These are phyloP conservation scores for Elsinoe necatrix DNA, from an alignment of 2,329 filamentous ascomycete species.

Conservation along the genomic window DNA sequence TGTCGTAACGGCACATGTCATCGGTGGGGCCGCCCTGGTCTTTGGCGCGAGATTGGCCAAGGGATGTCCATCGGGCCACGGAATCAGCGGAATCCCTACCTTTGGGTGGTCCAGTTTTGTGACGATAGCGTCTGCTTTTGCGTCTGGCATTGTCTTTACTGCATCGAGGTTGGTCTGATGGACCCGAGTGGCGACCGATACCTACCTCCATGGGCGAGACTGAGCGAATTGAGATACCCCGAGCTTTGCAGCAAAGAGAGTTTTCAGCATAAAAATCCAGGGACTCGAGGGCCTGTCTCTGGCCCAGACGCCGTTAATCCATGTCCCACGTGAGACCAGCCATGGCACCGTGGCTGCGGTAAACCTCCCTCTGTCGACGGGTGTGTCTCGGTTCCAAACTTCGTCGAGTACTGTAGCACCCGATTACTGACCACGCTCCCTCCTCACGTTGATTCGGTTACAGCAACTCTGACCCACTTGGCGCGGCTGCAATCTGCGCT, in stretches of 20 bases:
- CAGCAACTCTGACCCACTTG: constrained; percentile 12
- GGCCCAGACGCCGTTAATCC: constrained; percentile 11
- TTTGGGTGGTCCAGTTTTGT: constrained; percentile 55
- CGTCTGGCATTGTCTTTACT: constrained; percentile 32
- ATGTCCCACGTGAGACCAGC: constrained; percentile 12
- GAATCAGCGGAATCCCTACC: constrained; percentile 58
- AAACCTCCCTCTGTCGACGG: neutral
- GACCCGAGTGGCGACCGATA: neutral
- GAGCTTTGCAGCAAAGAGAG: neutral
- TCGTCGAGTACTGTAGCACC: neutral
- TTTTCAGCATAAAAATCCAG: constrained; percentile 1
- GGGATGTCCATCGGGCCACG: constrained; percentile 62
- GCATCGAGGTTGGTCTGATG: neutral
- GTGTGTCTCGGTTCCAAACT: constrained; percentile 5
- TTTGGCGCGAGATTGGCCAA: constrained; percentile 55
- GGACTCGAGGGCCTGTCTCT: neutral
- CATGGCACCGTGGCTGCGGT: neutral
- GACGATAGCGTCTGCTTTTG: constrained; percentile 52
- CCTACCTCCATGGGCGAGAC: neutral
- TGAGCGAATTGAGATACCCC: constrained; percentile 4
- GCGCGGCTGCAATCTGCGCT: constrained; percentile 10
- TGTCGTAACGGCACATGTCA: constrained; percentile 20
- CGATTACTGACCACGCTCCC: neutral
- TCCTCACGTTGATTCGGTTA: neutral
- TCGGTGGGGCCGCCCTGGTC: constrained; percentile 51